Conservation (phyloP, 306 rosid genomes). For the Glycine soja region DNA sequence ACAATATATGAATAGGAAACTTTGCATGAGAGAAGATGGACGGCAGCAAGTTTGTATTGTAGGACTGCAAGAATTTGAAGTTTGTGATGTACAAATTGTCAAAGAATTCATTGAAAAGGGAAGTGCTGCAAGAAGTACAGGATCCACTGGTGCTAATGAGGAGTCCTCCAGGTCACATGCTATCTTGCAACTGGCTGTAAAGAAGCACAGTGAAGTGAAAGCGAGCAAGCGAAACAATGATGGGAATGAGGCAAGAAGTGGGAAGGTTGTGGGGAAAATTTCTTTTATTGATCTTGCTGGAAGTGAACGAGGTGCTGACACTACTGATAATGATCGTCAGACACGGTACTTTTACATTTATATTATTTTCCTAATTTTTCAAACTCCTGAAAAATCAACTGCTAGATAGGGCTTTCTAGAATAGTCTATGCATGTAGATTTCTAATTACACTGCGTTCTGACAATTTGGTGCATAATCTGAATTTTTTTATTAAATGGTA, state of each 20-base stretch:
- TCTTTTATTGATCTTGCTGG: constrained; percentile 99
- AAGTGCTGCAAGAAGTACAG: constrained; percentile 95
- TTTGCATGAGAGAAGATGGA: constrained; percentile 99
- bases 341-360: constrained; percentile 68
- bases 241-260: constrained; percentile 80
- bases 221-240: constrained; percentile 80
- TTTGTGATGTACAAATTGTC: constrained; percentile 92
- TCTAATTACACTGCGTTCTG: neutral
- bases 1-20: constrained; percentile 66
- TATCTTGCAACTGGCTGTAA: constrained; percentile 85
- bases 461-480: constrained; percentile 24
- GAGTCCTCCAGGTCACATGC: constrained; percentile 99
- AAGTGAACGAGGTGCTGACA: constrained; percentile 99
- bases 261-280: constrained; percentile 93
- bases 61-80: constrained; percentile 99
- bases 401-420: constrained; percentile 26
- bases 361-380: constrained; percentile 17
- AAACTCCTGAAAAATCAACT: constrained; percentile 13
- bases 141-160: constrained; percentile 99
- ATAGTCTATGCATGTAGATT: constrained; percentile 16
- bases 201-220: constrained; percentile 87
- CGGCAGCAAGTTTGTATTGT: constrained; percentile 98
- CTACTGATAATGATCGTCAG: constrained; percentile 98
- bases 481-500: neutral
- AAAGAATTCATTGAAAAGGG: constrained; percentile 95